A percentile compares a stretch with the other conserved stretches of the same genome.
Conservation (phyloP, 257 asterid species). For the Echium plantagineum region DNA sequence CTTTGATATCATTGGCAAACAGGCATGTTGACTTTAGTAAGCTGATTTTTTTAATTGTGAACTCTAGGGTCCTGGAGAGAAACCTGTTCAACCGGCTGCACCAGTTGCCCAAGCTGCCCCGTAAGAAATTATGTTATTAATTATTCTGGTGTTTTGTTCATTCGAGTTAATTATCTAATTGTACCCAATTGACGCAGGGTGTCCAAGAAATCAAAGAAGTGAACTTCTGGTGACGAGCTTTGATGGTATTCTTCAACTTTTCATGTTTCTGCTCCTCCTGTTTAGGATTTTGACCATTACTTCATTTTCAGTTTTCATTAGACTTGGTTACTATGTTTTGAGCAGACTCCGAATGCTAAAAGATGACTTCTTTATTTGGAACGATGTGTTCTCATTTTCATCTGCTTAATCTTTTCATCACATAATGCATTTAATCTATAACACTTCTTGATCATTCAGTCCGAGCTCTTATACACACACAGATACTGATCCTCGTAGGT, state of each 20-base stretch:
- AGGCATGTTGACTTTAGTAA: too few relatives aligned
- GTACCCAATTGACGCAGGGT: constrained; percentile 27
- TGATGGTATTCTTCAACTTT: neutral
- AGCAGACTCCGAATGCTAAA: neutral
- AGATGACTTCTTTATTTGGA: too few relatives aligned
- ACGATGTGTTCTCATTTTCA: too few relatives aligned
- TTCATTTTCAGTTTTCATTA: neutral
- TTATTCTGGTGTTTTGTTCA: neutral
- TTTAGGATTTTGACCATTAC: neutral
- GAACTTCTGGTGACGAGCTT: neutral
- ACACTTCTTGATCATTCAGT: too few relatives aligned
- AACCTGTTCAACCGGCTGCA: constrained; percentile 29
- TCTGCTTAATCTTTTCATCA: too few relatives aligned
- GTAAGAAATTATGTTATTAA: constrained; percentile 29
- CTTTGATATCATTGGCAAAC: neutral
- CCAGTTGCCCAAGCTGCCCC: constrained; percentile 48
- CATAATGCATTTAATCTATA: neutral
- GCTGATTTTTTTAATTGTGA: neutral
- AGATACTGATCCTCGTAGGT: too few relatives aligned
- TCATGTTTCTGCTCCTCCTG: neutral
- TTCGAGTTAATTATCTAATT: neutral
- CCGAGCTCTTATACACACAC: too few relatives aligned
- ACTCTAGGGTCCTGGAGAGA: constrained; percentile 65
- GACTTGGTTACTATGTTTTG: neutral
- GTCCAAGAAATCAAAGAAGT: constrained; percentile 59